Evolutionary conservation across 805 yeast species (phyloP), one percentile per base, ranked within the genome.

Genomic region (Naumovozyma castellii): DNA sequence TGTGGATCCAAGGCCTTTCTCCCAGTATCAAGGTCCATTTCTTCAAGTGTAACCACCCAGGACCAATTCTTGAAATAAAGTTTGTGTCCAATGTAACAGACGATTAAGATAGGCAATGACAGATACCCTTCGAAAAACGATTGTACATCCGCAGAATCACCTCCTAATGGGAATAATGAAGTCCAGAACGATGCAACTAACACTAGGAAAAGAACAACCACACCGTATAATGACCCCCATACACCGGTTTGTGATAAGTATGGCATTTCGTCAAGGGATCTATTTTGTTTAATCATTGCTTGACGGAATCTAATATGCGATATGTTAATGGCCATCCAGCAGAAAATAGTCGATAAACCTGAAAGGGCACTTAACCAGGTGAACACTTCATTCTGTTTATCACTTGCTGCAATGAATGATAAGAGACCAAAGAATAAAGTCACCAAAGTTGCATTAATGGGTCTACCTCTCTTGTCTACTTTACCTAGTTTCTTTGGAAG

Each of bases 391-490:
- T 51, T 67, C 50, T 69, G 68, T 43, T 70, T 66, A 32, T 68
- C 61, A 32, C 61, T 57, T 17, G 75, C 68, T 4, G 77, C 79
- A 37, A 71, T 64, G 61, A 75, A 78, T 43, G 81, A 73, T 16
- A 78, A 53, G 44, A 78, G 61, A 30, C 82, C 84, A 55, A 78
- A 64, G 12, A 64, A 42, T 38, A 76, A 61, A n/a, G 80, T 68
- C 27, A 70, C 65, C 4, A 61, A 46, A 51, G 83, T 75, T 15
- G 86, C 90, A 38, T 73, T 75, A 39, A 82, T 57, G 14, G 95
- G 95, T 54, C 94, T 73, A 42, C 95, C 95, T 39, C 65, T 67
- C 47, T 81, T 71, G 59, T 85, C 94, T 44, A 84, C 75, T 63
- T 80, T 80, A 28, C 78, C 77, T 40, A 80, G 70, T 22, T 69